These are phyloP conservation scores for Fusarium nodosum DNA, from an alignment of 2,329 filamentous ascomycete genomes.

Conservation along the genomic window DNA sequence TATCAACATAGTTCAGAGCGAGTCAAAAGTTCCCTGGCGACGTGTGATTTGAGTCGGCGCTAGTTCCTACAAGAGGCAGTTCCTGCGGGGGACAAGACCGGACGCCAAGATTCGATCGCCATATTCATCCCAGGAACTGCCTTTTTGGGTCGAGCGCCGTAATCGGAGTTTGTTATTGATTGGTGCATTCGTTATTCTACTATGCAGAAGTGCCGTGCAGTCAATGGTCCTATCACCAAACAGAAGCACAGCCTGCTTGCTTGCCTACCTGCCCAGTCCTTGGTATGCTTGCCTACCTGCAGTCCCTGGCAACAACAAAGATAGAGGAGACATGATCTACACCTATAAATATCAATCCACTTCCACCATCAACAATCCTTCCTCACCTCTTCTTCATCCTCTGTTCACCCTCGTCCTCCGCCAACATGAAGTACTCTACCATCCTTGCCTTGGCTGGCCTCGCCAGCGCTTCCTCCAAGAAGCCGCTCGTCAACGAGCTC, in stretches of 20 bases:
- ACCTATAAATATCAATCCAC: slow-evolving; percentile 33
- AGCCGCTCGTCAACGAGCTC: slow-evolving; percentile 55
- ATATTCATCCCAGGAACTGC: slow-evolving; percentile 41
- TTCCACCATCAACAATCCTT: not conserved
- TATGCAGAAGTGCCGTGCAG: slow-evolving; percentile 37
- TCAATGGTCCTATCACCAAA: slow-evolving; percentile 20
- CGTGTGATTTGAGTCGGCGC: slow-evolving; percentile 43
- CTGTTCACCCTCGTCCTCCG: slow-evolving; percentile 1
- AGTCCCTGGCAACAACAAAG: not conserved
- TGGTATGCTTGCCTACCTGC: not conserved
- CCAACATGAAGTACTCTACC: slow-evolving; percentile 47
- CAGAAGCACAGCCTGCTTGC: not conserved
- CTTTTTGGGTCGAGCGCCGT: slow-evolving; percentile 41
- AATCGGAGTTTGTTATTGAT: slow-evolving; percentile 22
- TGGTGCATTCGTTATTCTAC: slow-evolving; percentile 24
- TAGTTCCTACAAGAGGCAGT: slow-evolving; percentile 48
- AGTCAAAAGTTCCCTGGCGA: slow-evolving; percentile 44
- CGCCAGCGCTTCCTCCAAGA: slow-evolving; percentile 44
- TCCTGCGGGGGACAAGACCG: slow-evolving; percentile 32
- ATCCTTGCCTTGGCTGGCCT: slow-evolving; percentile 47
- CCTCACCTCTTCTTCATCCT: slow-evolving; percentile 29
- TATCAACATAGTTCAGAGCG: slow-evolving; percentile 44
- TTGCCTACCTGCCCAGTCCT: not conserved
- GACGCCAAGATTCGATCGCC: slow-evolving; percentile 43
- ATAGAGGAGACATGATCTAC: not conserved